Evolutionary conservation across 164 flowering plant species (phyloP).

Genomic region (Berberis thunbergii): DNA sequence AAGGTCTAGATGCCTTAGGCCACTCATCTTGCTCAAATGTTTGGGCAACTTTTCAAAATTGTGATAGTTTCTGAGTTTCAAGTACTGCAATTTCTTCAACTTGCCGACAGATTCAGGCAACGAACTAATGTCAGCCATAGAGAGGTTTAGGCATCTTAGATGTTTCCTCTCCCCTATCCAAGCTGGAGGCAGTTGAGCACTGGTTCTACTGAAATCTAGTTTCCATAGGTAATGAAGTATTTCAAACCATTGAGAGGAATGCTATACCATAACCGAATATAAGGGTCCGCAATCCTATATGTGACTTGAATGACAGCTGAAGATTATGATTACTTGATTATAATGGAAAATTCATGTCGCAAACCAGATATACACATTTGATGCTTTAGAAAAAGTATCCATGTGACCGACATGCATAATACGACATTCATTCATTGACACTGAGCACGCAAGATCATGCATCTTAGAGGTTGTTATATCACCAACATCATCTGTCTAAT

Average conservation of each 20-base stretch:
- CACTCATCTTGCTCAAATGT: not conserved
- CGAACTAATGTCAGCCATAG: not conserved
- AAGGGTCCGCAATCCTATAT: no score
- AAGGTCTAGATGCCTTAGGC: not conserved
- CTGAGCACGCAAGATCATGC: constrained; percentile 8
- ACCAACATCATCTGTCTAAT: not conserved
- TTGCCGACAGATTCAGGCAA: not conserved
- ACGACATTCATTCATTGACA: not conserved
- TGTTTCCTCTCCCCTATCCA: not conserved
- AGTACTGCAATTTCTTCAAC: not conserved
- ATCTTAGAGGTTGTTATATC: not conserved
- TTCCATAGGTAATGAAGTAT: not conserved
- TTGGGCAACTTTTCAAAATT: not conserved
- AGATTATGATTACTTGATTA: no score
- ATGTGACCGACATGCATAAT: not conserved
- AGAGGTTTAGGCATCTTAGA: constrained; percentile 2
- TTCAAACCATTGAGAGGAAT: not conserved
- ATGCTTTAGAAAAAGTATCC: not conserved
- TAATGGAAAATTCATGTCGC: not conserved
- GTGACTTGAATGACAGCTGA: no score
- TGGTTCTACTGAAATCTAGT: not conserved
- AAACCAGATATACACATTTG: not conserved
- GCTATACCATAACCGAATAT: not conserved
- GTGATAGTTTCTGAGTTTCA: not conserved
- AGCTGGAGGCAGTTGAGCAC: not conserved